phyloP scores from a whole-genome alignment of 495 filamentous ascomycete species.

The Cercophora scortea region DNA sequence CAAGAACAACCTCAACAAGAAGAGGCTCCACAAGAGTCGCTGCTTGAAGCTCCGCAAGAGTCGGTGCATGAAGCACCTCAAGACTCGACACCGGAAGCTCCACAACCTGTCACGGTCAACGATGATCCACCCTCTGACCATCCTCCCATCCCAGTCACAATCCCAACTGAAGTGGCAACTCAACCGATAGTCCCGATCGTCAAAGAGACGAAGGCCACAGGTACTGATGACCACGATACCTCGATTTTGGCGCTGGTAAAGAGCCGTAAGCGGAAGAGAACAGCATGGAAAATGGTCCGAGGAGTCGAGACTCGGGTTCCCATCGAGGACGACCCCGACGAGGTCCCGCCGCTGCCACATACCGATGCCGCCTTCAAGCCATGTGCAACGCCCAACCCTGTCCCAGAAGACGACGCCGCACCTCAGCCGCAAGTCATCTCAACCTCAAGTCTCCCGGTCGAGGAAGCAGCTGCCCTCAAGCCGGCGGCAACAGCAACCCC shows the following conservation, averaged over 20 bases:
- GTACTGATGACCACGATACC: not conserved
- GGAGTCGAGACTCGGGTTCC: conserved; percentile 27
- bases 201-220: too few species aligned
- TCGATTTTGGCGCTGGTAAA: conserved; percentile 35
- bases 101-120: too few species aligned
- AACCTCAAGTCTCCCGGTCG: too few species aligned
- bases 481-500: not conserved
- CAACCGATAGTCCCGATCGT: too few species aligned
- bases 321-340: not conserved
- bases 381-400: not conserved
- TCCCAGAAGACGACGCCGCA: not conserved
- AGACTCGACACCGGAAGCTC: too few species aligned
- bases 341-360: not conserved
- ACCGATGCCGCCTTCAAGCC: not conserved
- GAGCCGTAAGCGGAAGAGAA: conserved; percentile 30
- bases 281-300: conserved; percentile 27
- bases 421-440: too few species aligned
- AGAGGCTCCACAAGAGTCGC: not conserved
- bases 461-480: not conserved
- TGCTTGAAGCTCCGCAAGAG: not conserved
- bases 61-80: too few species aligned
- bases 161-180: too few species aligned
- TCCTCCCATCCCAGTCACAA: too few species aligned
- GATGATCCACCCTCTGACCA: too few species aligned
- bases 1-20: too few species aligned